A percentile compares a stretch with the other conserved stretches of the same genome.
These are phyloP conservation scores for Xylaria sp. DNA, from an alignment of 2,329 filamentous ascomycete genomes.

Conservation along the genomic window DNA sequence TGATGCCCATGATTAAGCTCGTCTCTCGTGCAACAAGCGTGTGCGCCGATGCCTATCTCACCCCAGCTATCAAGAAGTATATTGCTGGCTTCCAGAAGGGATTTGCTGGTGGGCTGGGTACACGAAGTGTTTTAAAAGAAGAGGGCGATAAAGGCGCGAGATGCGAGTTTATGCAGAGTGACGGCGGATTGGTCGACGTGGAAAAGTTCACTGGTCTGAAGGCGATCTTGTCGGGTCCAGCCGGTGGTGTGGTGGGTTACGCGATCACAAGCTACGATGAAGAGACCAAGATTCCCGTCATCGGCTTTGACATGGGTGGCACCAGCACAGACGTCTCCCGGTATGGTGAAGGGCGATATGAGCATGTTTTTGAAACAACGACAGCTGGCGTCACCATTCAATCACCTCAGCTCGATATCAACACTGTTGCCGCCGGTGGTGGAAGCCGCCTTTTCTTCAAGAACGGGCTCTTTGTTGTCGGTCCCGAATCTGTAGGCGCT, in stretches of 20 bases:
- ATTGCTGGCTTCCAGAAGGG: conserved; percentile 78
- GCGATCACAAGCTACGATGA: conserved; percentile 90
- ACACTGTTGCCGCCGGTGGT: conserved; percentile 91
- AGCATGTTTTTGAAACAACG: conserved; percentile 94
- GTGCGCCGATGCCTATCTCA: conserved; percentile 83
- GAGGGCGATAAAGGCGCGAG: conserved; percentile 74
- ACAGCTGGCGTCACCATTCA: conserved; percentile 95
- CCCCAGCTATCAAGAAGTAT: conserved; percentile 81
- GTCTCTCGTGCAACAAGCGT: conserved; percentile 80
- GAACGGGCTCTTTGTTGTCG: conserved; percentile 90
- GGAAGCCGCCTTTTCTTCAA: conserved; percentile 86
- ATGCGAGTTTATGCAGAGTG: conserved; percentile 96
- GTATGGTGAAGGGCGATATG: conserved; percentile 85
- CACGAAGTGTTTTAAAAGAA: conserved; percentile 75
- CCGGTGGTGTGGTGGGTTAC: conserved; percentile 93
- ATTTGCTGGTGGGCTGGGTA: conserved; percentile 83
- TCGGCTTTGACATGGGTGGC: conserved; percentile 92
- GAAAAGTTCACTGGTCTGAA: conserved; percentile 85
- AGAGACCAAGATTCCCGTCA: conserved; percentile 83
- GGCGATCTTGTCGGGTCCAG: conserved; percentile 88
- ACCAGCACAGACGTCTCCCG: conserved; percentile 92
- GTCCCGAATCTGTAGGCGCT: conserved; percentile 87
- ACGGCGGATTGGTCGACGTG: conserved; percentile 78
- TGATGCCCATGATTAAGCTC: conserved; percentile 92
- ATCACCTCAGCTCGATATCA: conserved; percentile 91